Base-by-base conservation (phyloP, 2,329 filamentous ascomycete species). In the Diplodia scrobiculata region DNA sequence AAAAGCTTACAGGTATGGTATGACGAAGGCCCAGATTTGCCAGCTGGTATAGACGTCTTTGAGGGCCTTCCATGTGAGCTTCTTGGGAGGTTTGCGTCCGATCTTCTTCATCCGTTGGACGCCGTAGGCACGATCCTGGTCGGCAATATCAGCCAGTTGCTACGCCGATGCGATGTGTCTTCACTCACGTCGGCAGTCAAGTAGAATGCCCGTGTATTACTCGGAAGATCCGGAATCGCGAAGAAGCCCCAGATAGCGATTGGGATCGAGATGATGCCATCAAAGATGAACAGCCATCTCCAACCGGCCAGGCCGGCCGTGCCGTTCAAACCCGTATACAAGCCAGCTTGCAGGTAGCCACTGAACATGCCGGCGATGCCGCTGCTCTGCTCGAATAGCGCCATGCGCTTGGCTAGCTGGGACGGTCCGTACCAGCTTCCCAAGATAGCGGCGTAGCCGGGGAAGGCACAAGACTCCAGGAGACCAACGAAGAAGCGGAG, bases 401-500 rank as follows among this genome's bases (percentile, higher is more conserved):
- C 71, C 25, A 72, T 74, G n/a, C 72, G 69, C 55, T 74, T 74
- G 1, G 73, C 73, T 17, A 74, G 72, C 50, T 74, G 72, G 1
- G 68, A 54, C 0, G 73, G 73, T 48, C 73, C 73, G 48, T 73
- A 72, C 73, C 73, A 74, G 9, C 71, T 73, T 17, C 73, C 72
- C 3, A 74, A 67, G 14, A 74, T 73, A 58, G 76, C 78, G 34
- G 78, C 76, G 5, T 73, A 77, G 1, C 77, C 76, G 1, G 72
- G 68, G 59, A 76, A 78, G 9, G 73, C 75, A 47, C 71, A 75
- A 0, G 72, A 69, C 66, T 77, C 75, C 11, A 71, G 59, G 21
- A 70, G 59, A 1, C 78, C 77, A 4, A 78, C 68, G 58, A 79
- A 73, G 71, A 79, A 79, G 2, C 78, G 75, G 32, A 78, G 74